Conservation (phyloP, 306 rosid genomes). For the Lupinus albus region DNA sequence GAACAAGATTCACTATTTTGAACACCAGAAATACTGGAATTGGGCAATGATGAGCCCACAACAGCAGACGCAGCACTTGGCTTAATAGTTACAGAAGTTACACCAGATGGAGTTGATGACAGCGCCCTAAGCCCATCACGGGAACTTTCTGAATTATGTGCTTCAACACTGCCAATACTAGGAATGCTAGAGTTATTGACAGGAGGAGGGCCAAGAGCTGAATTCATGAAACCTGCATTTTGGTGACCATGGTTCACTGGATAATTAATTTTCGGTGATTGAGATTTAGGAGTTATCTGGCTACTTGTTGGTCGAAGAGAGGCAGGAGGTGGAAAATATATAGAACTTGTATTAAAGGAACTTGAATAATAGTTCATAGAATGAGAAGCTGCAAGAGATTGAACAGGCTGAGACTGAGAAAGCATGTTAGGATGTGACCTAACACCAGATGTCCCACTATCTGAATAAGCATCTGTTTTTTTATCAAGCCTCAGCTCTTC, state of each 20-base stretch:
- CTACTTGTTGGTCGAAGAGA: conserved; percentile 66
- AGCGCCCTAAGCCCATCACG: conserved; percentile 50
- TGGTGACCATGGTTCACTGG: conserved; percentile 63
- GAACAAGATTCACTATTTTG: conserved; percentile 50
- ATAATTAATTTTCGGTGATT: conserved; percentile 65
- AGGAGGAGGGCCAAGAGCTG: conserved; percentile 46
- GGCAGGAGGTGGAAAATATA: conserved; percentile 49
- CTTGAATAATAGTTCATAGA: conserved; percentile 50
- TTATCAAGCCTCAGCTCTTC: conserved; percentile 88
- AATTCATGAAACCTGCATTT: conserved; percentile 51
- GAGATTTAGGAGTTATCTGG: conserved; percentile 68
- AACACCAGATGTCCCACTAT: conserved; percentile 61
- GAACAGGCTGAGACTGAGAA: conserved; percentile 70
- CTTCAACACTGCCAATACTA: conserved; percentile 49
- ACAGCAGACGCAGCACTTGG: conserved; percentile 45
- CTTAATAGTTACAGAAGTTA: conserved; percentile 53
- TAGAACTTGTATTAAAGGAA: conserved; percentile 50
- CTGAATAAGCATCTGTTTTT: conserved; percentile 62
- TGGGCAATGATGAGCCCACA: conserved; percentile 43
- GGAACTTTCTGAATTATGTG: conserved; percentile 54
- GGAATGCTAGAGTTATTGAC: conserved; percentile 57
- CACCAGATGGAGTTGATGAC: conserved; percentile 46
- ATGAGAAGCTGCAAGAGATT: conserved; percentile 57
- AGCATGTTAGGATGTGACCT: conserved; percentile 64
- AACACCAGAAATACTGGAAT: conserved; percentile 44